phyloP scores from a whole-genome alignment of 2,329 filamentous ascomycete genomes.

The Exophiala dermatitidis region DNA sequence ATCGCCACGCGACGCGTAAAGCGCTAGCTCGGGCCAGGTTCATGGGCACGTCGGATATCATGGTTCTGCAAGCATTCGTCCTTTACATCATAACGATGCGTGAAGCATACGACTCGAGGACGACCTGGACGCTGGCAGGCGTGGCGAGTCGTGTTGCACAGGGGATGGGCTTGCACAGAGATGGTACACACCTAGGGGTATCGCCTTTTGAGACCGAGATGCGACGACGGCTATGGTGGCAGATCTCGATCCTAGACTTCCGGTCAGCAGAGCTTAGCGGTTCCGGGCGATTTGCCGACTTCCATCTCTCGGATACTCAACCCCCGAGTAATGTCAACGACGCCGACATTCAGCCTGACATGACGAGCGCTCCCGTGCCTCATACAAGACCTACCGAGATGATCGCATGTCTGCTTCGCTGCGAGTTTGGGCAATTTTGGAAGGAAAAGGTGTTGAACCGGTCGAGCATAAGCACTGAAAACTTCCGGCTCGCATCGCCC shows the following conservation, averaged over 20 bases:
- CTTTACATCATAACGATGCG: constrained; percentile 53
- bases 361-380: constrained; percentile 41
- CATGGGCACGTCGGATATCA: constrained; percentile 54
- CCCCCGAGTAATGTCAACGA: constrained; percentile 49
- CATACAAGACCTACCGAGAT: constrained; percentile 48
- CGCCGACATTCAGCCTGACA: constrained; percentile 44
- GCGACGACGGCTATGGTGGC: constrained; percentile 36
- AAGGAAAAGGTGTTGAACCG: constrained; percentile 17
- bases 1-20: constrained; percentile 57
- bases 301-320: constrained; percentile 34
- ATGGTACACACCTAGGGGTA: constrained; percentile 41
- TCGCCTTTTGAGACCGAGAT: constrained; percentile 46
- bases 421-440: constrained; percentile 53
- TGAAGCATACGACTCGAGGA: constrained; percentile 39
- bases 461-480: constrained; percentile 6
- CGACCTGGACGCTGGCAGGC: constrained; percentile 40
- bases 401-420: constrained; percentile 55
- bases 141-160: constrained; percentile 38
- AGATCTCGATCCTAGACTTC: constrained; percentile 42
- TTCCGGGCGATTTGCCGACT: constrained; percentile 22
- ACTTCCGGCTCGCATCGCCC: constrained; percentile 16
- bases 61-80: constrained; percentile 56
- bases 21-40: constrained; percentile 57
- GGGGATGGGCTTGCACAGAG: constrained; percentile 35
- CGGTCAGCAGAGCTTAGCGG: constrained; percentile 31